These are phyloP conservation scores for Pleurotus sapidus DNA, from an alignment of 768 basidiomycete genomes.

Conservation along the genomic window DNA sequence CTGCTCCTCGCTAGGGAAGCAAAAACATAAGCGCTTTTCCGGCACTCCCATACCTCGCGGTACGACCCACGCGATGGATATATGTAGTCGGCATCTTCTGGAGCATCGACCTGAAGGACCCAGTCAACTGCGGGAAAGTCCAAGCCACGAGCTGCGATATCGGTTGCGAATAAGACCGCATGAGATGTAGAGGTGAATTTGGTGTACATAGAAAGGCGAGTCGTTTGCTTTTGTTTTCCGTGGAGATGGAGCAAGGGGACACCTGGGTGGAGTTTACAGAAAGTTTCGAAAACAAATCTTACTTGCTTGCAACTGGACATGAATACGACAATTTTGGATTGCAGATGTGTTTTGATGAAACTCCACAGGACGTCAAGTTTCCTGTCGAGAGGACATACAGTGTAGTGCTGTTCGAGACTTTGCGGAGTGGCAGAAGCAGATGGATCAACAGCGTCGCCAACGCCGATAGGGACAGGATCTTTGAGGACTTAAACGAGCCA, in stretches of 20 bases:
- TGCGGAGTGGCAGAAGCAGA: conserved; percentile 61
- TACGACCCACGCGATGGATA: conserved; percentile 94
- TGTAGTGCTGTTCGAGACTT: conserved; percentile 86
- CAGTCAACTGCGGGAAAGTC: conserved; percentile 97
- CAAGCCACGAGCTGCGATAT: conserved; percentile 92
- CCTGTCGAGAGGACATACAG: conserved; percentile 75
- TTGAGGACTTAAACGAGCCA: conserved; percentile 88
- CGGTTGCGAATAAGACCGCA: conserved; percentile 90
- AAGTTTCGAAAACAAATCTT: conserved; percentile 93
- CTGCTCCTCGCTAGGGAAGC: conserved; percentile 87
- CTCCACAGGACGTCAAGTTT: conserved; percentile 93
- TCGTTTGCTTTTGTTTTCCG: conserved; percentile 95
- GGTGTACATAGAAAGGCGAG: conserved; percentile 78
- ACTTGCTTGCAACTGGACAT: conserved; percentile 96
- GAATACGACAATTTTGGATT: conserved; percentile 90
- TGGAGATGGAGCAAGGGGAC: conserved; percentile 90
- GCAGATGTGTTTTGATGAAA: conserved; percentile 92
- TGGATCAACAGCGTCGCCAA: conserved; percentile 43
- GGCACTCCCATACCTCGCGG: conserved; percentile 88
- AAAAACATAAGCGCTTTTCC: conserved; percentile 85
- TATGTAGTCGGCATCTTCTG: conserved; percentile 98
- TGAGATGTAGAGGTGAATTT: conserved; percentile 81
- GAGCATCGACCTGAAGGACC: conserved; percentile 95
- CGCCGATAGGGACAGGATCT: conserved; percentile 72
- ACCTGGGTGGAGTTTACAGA: conserved; percentile 94